phyloP scores from a whole-genome alignment of 1,284 basidiomycete genomes.

The Inonotus hispidus region DNA sequence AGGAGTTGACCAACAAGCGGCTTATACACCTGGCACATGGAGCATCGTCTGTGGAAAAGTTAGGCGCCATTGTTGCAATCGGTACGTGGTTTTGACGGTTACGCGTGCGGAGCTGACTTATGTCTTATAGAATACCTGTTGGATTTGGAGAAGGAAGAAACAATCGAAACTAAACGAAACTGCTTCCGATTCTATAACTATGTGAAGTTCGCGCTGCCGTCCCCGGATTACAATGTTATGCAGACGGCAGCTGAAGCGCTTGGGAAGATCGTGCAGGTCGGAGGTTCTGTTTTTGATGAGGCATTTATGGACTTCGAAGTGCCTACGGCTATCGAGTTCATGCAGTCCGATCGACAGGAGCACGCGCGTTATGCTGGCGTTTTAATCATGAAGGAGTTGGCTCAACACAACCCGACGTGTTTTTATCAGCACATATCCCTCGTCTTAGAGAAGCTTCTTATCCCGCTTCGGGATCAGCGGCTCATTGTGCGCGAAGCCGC shows the following conservation, averaged over 20 bases:
- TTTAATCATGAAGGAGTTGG: slow-evolving; percentile 87
- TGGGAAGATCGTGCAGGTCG: slow-evolving; percentile 76
- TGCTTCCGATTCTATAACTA: slow-evolving; percentile 90
- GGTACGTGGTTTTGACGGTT: slow-evolving; percentile 39
- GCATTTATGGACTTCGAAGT: slow-evolving; percentile 85
- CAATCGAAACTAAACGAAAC: slow-evolving; percentile 68
- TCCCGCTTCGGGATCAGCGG: slow-evolving; percentile 79
- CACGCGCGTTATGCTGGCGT: slow-evolving; percentile 78
- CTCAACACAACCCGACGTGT: slow-evolving; percentile 77
- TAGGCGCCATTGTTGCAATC: slow-evolving; percentile 81
- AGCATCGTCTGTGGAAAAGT: slow-evolving; percentile 65
- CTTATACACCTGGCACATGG: slow-evolving; percentile 84
- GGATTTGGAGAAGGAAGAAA: slow-evolving; percentile 67
- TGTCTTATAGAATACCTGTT: slow-evolving; percentile 56
- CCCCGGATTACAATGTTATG: slow-evolving; percentile 84
- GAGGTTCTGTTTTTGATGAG: slow-evolving; percentile 79
- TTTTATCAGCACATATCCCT: slow-evolving; percentile 84
- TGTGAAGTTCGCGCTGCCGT: slow-evolving; percentile 80
- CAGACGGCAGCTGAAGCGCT: slow-evolving; percentile 82
- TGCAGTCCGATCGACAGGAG: slow-evolving; percentile 73
- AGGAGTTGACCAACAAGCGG: slow-evolving; percentile 72
- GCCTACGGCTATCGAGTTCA: slow-evolving; percentile 71
- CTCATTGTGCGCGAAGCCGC: slow-evolving; percentile 87
- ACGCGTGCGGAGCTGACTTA: slow-evolving; percentile 17
- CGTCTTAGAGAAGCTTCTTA: slow-evolving; percentile 88